Evolutionary conservation across 1,139 yeast genomes (phyloP).

Genomic region (Sporopachydermia cereana): DNA sequence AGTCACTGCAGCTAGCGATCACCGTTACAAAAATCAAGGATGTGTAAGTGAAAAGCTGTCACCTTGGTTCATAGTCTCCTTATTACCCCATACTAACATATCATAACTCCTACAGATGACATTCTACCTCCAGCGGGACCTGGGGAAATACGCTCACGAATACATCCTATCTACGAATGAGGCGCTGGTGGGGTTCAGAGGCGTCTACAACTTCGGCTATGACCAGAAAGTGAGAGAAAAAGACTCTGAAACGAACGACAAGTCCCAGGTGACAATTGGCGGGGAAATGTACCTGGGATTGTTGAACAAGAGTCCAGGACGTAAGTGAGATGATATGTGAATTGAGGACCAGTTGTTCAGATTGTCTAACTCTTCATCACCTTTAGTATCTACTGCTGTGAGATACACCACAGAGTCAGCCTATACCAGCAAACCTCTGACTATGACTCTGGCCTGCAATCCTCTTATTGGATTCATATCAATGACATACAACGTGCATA

Average conservation of each 20-base stretch:
- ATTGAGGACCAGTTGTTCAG: no score
- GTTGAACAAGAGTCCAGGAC: slow-evolving; percentile 68
- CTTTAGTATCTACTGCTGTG: slow-evolving; percentile 59
- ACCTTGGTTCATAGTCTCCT: no score
- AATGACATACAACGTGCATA: slow-evolving; percentile 78
- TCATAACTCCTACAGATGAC: slow-evolving; percentile 31
- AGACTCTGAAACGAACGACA: slow-evolving; percentile 8
- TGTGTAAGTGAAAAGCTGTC: slow-evolving; percentile 24
- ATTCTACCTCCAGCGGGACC: slow-evolving; percentile 57
- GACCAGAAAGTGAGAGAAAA: slow-evolving; percentile 12
- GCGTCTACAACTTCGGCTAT: slow-evolving; percentile 56
- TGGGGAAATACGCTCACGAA: slow-evolving; percentile 60
- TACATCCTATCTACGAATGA: slow-evolving; percentile 82
- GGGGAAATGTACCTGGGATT: slow-evolving; percentile 88
- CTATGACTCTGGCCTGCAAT: slow-evolving; percentile 77
- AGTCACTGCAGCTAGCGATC: slow-evolving; percentile 65
- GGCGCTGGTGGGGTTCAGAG: slow-evolving; percentile 72
- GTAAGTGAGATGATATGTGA: slow-evolving; percentile 7
- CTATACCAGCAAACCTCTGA: slow-evolving; percentile 77
- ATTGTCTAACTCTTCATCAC: slow-evolving; percentile 1
- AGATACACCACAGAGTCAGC: slow-evolving; percentile 82
- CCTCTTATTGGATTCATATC: slow-evolving; percentile 88
- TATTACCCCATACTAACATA: neutral
- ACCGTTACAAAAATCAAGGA: slow-evolving; percentile 44
- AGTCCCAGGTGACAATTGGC: slow-evolving; percentile 53